A percentile compares a stretch with the other conserved stretches of the same genome.
phyloP scores from a whole-genome alignment of 2,329 filamentous ascomycete genomes.

The Rhexocercosporidium sp. region DNA sequence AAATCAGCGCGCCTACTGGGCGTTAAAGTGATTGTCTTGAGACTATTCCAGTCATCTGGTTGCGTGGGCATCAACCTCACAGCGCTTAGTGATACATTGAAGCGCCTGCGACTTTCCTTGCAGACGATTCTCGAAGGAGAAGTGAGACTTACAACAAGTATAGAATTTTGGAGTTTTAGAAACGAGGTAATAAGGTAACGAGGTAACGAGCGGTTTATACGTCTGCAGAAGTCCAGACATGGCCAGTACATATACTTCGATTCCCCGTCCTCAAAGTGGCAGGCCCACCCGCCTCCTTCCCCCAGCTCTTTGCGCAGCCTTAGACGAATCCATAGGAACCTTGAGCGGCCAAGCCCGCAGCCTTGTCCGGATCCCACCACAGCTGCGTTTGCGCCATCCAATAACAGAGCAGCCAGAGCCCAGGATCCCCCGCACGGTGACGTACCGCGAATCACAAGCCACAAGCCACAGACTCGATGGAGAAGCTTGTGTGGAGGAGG shows the following conservation, averaged over 20 bases:
- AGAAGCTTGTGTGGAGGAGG: neutral
- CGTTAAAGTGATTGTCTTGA: neutral
- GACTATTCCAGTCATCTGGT: neutral
- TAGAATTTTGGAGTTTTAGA: neutral
- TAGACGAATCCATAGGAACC: neutral
- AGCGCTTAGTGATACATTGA: slow-evolving; percentile 18
- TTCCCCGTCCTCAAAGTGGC: neutral
- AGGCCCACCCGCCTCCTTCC: too few relatives aligned
- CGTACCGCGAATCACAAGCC: neutral
- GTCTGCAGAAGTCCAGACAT: neutral
- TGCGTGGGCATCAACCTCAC: neutral
- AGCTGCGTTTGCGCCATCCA: neutral
- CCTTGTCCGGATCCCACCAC: neutral
- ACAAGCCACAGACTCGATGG: neutral
- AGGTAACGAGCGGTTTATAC: neutral
- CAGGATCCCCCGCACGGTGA: slow-evolving; percentile 3
- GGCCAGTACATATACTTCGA: neutral
- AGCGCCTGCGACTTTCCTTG: neutral
- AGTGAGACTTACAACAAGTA: slow-evolving; percentile 4
- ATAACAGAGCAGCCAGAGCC: neutral
- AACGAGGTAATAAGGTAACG: neutral
- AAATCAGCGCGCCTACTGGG: slow-evolving; percentile 6
- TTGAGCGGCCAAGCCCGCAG: slow-evolving; percentile 2
- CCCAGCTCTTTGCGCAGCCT: neutral
- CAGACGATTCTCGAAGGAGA: neutral